Evolutionary conservation across 2,329 filamentous ascomycete species (phyloP), one percentile per base, ranked within the genome.

Genomic region (Aspergillus oerlinghausenensis): DNA sequence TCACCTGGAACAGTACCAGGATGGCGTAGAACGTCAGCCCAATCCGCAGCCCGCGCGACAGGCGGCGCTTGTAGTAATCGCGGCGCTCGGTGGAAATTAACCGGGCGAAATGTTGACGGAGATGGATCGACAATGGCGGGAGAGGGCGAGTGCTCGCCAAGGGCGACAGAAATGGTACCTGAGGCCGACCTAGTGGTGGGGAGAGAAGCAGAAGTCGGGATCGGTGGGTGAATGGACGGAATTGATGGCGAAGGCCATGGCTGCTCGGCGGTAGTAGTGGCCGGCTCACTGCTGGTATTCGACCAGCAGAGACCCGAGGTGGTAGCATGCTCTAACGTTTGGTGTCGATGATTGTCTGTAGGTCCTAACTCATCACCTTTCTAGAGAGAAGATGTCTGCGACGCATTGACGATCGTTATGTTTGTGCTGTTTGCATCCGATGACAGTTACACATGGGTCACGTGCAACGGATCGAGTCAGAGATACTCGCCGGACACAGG

Each of bases 21-120:
- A 86, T 82, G 14, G 85, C 82, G 80, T 86, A 92, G 43, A 89
- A 90, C 62, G 89, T 89, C 32, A 86, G 76, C 43, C 86, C 87
- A 29, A 88, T 80, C 65, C 84, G 84, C 49, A 90, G 79, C 65
- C 93, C 88, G 61, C 88, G 81, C 60, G 84, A 87, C 56, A 75
- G 58, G 1, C 73, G 70, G 23, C 69, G 71, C 55, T 85, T 88
- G 60, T 74, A 76, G 55, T 71, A 64, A 7, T 72, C 65, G 10
- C 75, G 74, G 48, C 85, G 85, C 69, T 92, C 88, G 0, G 90
- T 95, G n/a, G 89, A 91, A 58, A 95, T 83, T 59, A 89, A 84
- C 52, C 92, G 87, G 3, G 84, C 83, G 40, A 87, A 77, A 47
- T 84, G 79, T 29, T 79, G 70, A 60, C 79, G 78, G 38, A 68